Evolutionary conservation across 495 filamentous ascomycete genomes (phyloP).

Genomic region (Aspergillus sclerotiicarbonarius): DNA sequence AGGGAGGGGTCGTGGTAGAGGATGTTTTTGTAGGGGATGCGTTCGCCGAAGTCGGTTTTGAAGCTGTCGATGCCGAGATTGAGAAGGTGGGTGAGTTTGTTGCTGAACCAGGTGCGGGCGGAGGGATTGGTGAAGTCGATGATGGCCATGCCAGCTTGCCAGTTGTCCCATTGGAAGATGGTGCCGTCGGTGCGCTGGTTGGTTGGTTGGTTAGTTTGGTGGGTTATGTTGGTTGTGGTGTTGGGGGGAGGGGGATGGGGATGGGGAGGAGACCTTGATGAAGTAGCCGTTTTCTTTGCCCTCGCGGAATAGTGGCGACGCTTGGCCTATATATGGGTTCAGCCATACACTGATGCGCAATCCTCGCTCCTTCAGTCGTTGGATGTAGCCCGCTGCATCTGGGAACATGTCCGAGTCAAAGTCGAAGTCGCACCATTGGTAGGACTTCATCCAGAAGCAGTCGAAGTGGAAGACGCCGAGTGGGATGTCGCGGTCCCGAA

Average conservation of each 20-base stretch:
- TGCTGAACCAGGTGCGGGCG: constrained; percentile 58
- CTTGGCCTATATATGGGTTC: constrained; percentile 69
- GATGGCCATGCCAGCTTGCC: constrained; percentile 73
- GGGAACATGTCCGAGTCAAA: constrained; percentile 69
- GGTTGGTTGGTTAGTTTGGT: not conserved
- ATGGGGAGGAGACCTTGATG: constrained; percentile 44
- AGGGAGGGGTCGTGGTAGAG: constrained; percentile 53
- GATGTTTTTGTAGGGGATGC: constrained; percentile 63
- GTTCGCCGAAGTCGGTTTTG: constrained; percentile 74
- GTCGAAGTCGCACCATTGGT: constrained; percentile 73
- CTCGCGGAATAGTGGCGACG: constrained; percentile 60
- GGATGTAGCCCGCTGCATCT: constrained; percentile 60
- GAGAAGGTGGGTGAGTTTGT: constrained; percentile 58
- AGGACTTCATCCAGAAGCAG: constrained; percentile 65
- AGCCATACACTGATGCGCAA: constrained; percentile 70
- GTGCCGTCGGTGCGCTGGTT: constrained; percentile 59
- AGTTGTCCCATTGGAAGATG: constrained; percentile 71
- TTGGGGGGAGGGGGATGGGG: not conserved
- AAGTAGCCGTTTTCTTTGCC: constrained; percentile 67
- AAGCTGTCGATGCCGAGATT: constrained; percentile 65
- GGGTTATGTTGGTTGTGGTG: not conserved
- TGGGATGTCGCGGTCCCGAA: constrained; percentile 62
- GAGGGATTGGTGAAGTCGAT: constrained; percentile 72
- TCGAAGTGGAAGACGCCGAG: constrained; percentile 72
- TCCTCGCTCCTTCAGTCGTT: constrained; percentile 59